phyloP scores from a whole-genome alignment of 2,329 filamentous ascomycete genomes.

The Cytospora piceae region DNA sequence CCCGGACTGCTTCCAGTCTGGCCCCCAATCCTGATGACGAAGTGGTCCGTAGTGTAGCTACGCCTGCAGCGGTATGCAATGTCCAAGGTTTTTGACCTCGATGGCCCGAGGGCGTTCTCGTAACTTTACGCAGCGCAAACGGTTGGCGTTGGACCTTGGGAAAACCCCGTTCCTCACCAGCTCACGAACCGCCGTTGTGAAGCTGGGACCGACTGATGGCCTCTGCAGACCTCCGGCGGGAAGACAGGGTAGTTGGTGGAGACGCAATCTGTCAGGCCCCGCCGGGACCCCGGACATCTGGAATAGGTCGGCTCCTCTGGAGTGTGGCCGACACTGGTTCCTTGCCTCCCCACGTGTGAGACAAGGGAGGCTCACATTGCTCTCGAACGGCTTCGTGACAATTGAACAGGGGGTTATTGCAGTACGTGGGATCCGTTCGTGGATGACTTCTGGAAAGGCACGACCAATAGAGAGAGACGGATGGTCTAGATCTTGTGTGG shows the following conservation, averaged over 20 bases:
- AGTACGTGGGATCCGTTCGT: not conserved
- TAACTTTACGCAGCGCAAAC: not conserved
- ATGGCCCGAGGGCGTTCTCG: not conserved
- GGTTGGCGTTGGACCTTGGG: not conserved
- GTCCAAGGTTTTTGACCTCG: not conserved
- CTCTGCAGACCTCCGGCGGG: not conserved
- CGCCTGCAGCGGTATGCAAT: not conserved
- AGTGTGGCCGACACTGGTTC: not conserved
- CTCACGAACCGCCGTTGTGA: not conserved
- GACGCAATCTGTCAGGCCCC: conserved; percentile 12
- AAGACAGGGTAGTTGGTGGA: conserved; percentile 4
- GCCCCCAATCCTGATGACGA: conserved; percentile 15
- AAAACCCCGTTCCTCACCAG: not conserved
- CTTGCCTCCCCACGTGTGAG: not conserved
- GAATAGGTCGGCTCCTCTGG: conserved; percentile 4
- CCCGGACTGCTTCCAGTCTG: conserved; percentile 11
- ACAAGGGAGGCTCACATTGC: not conserved
- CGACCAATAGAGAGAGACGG: not conserved
- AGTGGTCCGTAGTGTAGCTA: not conserved
- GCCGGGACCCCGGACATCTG: conserved; percentile 6
- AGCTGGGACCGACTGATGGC: not conserved
- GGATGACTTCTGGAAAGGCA: not conserved
- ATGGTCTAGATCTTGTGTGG: conserved; percentile 9
- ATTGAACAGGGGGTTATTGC: not conserved
- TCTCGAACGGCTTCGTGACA: not conserved